A percentile compares a stretch with the other conserved stretches of the same genome.
Evolutionary conservation across 345 rosid genomes (phyloP).

Genomic region (Gossypium longicalyx): DNA sequence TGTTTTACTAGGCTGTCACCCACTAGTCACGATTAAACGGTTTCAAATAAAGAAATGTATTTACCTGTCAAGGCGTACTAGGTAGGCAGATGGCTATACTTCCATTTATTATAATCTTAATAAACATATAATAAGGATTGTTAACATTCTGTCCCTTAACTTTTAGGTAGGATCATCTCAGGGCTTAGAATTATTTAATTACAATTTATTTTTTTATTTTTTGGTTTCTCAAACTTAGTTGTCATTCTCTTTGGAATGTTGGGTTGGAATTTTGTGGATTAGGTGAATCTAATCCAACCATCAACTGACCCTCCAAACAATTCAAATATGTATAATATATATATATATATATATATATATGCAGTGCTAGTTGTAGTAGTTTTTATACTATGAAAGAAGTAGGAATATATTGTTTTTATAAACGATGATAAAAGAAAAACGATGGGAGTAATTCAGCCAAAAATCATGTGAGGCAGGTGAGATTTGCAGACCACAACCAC

Average conservation of each 20-base stretch:
- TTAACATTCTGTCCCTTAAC: constrained; percentile 11
- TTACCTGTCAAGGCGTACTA: neutral
- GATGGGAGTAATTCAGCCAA: constrained; percentile 18
- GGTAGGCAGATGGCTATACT: neutral
- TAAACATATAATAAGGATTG: neutral
- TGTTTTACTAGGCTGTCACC: constrained; percentile 5
- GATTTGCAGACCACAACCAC: neutral
- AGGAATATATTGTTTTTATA: neutral
- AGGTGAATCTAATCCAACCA: constrained; percentile 27
- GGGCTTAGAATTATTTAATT: constrained; percentile 13
- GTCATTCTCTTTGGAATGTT: constrained; percentile 52
- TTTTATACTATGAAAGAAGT: neutral
- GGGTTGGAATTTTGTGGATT: constrained; percentile 53
- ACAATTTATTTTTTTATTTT: neutral
- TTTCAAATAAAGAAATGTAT: neutral
- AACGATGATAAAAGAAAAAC: neutral
- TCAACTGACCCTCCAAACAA: constrained; percentile 9
- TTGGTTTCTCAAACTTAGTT: constrained; percentile 28
- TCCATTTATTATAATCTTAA: neutral
- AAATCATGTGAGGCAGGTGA: constrained; percentile 20
- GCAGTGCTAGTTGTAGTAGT: neutral
- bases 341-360: too few relatives aligned
- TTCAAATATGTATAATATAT: neutral
- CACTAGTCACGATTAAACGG: neutral
- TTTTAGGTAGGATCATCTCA: constrained; percentile 33